These are phyloP conservation scores for Sophora flavescens DNA, from an alignment of 306 rosid genomes.

Conservation along the genomic window DNA sequence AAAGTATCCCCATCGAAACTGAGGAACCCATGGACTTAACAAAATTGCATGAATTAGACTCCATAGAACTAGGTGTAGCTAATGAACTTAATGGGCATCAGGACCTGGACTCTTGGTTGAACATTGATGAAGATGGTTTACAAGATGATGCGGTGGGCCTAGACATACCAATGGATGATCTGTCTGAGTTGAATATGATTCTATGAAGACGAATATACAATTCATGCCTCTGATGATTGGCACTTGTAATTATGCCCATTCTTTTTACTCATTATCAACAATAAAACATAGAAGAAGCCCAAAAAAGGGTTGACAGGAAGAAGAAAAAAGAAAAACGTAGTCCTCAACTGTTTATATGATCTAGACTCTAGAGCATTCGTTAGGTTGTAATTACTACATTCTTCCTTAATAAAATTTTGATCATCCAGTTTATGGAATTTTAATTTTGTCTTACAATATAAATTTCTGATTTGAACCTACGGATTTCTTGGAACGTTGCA, in stretches of 20 bases:
- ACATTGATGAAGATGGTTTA: slow-evolving; percentile 70
- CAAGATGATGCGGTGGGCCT: slow-evolving; percentile 74
- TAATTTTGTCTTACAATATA: not conserved
- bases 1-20: slow-evolving; percentile 46
- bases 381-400: slow-evolving; percentile 47
- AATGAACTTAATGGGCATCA: slow-evolving; percentile 66
- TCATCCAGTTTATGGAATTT: not conserved
- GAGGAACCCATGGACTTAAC: slow-evolving; percentile 56
- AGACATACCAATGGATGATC: slow-evolving; percentile 93
- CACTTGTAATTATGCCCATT: slow-evolving; percentile 82
- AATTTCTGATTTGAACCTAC: not conserved
- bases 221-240: slow-evolving; percentile 64
- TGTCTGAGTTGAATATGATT: slow-evolving; percentile 67
- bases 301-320: slow-evolving; percentile 45
- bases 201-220: slow-evolving; percentile 64
- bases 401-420: slow-evolving; percentile 46
- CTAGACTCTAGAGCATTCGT: slow-evolving; percentile 20
- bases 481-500: not conserved
- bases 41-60: slow-evolving; percentile 68
- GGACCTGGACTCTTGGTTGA: slow-evolving; percentile 76
- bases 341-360: slow-evolving; percentile 55
- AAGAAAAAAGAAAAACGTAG: slow-evolving; percentile 42
- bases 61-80: slow-evolving; percentile 68
- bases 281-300: slow-evolving; percentile 51
- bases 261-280: slow-evolving; percentile 56